Base-by-base conservation (phyloP, 1,284 basidiomycete species). In the Leccinum solheimii region DNA sequence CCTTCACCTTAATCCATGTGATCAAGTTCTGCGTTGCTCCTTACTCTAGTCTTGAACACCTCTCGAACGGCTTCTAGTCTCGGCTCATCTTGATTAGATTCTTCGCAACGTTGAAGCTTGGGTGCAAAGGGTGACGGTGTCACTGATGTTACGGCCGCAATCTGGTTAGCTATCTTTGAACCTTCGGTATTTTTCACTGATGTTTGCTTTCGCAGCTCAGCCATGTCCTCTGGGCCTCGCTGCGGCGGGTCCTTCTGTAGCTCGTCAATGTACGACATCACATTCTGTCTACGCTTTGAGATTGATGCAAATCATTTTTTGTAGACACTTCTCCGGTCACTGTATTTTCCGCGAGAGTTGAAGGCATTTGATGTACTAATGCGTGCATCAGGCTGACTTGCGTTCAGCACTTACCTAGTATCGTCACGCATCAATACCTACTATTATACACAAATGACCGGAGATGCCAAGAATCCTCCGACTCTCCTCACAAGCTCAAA, bases 21-120 rank as follows among this genome's bases (percentile, higher is more conserved):
- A 56, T 40, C 50, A 7, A 30, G 14, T 50, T 56, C 48, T 50
- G 34, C 16, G 36, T 55, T 60, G 3, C 30, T 70, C 10, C 51
- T 69, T 40, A 49, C 43, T 19, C 43, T 68, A n/a, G 11, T 68
- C 26, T 21, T 67, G 11, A 61, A n/a, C 21, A 16, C 16, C 11
- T 21, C 54, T 30, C 62, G 32, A 26, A 50, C 32, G 19, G 59
- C 27, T 26, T 61, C n/a, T 51, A 63, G 60, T 53, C 69, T 72
- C 23, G 71, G 71, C 16, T 71, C 69, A 11, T 70, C 68, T 23
- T 70, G 68, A 93, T 69, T 78, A 84, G 60, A 89, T 93, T 45
- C 92, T 89, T 72, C 73, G 73, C 26, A 75, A 73, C 5, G 73
- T 73, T 2, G 72, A 67, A 50, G 69, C 60, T 73, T 64, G 45